Percentiles rank a stretch among this genome's conserved stretches.
These are phyloP conservation scores for Fusarium pseudocircinatum DNA, from an alignment of 2,329 filamentous ascomycete genomes.

Conservation along the genomic window DNA sequence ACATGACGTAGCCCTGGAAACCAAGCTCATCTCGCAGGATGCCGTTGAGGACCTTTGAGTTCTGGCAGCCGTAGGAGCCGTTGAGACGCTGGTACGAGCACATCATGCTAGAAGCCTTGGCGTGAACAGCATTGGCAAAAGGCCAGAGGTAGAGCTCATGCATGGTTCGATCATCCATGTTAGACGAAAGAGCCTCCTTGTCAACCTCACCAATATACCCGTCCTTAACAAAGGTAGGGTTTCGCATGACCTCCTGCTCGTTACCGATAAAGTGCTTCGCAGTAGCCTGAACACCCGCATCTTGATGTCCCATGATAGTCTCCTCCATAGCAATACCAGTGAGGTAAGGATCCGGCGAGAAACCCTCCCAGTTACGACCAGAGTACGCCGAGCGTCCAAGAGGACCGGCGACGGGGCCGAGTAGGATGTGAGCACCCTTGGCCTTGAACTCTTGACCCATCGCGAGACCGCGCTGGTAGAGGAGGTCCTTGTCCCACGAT, in stretches of 20 bases:
- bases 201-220: conserved; percentile 40
- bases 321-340: conserved; percentile 62
- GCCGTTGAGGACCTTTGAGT: conserved; percentile 78
- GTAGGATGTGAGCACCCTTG: conserved; percentile 77
- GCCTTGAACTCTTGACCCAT: conserved; percentile 69
- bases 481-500: conserved; percentile 75
- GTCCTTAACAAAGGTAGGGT: conserved; percentile 40
- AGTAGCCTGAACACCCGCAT: conserved; percentile 51
- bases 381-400: conserved; percentile 54
- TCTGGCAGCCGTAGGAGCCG: conserved; percentile 84
- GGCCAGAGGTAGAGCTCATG: conserved; percentile 60
- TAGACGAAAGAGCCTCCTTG: conserved; percentile 49
- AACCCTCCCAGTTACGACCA: conserved; percentile 74
- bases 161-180: conserved; percentile 68
- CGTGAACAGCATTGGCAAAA: conserved; percentile 47
- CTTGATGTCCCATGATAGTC: conserved; percentile 48
- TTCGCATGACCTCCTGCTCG: conserved; percentile 49
- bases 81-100: conserved; percentile 82
- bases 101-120: conserved; percentile 59
- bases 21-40: conserved; percentile 81
- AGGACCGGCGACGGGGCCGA: conserved; percentile 55
- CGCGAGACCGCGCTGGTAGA: conserved; percentile 67
- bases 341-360: conserved; percentile 73
- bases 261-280: conserved; percentile 53
- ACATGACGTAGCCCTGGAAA: conserved; percentile 83